phyloP scores from a whole-genome alignment of 2,329 filamentous ascomycete species.

The Volutella citrinella region DNA sequence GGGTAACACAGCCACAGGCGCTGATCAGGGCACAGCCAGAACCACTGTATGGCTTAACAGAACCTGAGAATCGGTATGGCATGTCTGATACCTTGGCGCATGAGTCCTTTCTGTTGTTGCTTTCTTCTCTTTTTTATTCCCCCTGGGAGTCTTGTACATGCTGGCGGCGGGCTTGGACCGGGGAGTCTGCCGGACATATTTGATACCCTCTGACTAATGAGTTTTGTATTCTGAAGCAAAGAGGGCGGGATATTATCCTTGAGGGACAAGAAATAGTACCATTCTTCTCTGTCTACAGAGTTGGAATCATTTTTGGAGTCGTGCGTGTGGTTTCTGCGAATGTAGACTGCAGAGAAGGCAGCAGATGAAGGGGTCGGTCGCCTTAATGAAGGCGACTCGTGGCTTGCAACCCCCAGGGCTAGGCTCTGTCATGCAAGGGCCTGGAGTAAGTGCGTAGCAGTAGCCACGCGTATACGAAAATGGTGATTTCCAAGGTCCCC shows the following conservation, averaged over 20 bases:
- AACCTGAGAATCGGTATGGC: conserved; percentile 5
- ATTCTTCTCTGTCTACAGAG: too few relatives aligned
- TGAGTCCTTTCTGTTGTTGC: conserved; percentile 2
- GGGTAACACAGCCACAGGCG: conserved; percentile 6
- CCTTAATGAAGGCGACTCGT: too few relatives aligned
- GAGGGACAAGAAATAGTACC: conserved; percentile 2
- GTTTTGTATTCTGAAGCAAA: conserved; percentile 3
- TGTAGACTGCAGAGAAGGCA: too few relatives aligned
- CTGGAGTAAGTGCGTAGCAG: too few relatives aligned
- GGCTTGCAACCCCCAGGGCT: too few relatives aligned
- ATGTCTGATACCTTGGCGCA: too few relatives aligned
- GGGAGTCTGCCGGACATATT: conserved; percentile 3
- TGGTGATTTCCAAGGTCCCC: too few relatives aligned
- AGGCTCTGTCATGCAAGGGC: too few relatives aligned
- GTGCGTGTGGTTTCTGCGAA: too few relatives aligned
- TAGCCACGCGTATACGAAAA: too few relatives aligned
- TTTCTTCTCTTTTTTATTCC: conserved; percentile 1
- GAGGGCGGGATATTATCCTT: conserved; percentile 3
- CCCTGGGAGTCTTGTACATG: conserved; percentile 3
- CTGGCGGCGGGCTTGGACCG: conserved; percentile 3
- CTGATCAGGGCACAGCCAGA: conserved; percentile 8
- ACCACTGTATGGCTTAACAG: conserved; percentile 11
- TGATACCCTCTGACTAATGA: conserved; percentile 12
- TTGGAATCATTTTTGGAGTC: too few relatives aligned
- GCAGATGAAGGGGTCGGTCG: too few relatives aligned